Conservation (phyloP, 1,284 basidiomycete species). For the Cutaneotrichosporon dermatis region DNA sequence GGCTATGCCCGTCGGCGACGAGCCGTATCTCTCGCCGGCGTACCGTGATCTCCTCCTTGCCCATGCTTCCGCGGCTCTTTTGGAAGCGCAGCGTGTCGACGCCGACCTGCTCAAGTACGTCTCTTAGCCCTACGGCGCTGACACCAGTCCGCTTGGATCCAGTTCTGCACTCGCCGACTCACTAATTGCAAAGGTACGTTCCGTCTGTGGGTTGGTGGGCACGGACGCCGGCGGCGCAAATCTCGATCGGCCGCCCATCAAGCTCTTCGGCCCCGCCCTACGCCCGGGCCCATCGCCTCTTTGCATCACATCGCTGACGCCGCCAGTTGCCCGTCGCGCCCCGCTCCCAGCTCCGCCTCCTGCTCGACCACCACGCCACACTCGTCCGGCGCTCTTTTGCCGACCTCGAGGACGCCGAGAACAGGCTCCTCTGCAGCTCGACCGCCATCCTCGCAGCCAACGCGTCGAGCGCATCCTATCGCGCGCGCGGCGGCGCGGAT, state of each 20-base stretch:
- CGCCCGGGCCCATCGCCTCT: too few species aligned
- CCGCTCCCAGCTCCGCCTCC: neutral
- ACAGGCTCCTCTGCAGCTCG: conserved; percentile 1
- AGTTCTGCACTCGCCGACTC: neutral
- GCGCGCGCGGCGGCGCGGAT: neutral
- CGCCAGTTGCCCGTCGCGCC: neutral
- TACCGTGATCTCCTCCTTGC: neutral
- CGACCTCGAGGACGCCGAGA: conserved; percentile 6
- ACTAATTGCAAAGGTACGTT: conserved; percentile 1
- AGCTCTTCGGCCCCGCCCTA: too few species aligned
- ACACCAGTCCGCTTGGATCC: neutral
- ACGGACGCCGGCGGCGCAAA: too few species aligned
- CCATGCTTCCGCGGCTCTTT: neutral
- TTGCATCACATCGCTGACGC: neutral
- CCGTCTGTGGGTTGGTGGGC: neutral
- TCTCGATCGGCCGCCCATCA: neutral
- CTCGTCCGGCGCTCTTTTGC: conserved; percentile 1
- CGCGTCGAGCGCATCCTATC: neutral
- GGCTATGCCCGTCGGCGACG: neutral
- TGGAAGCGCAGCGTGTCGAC: neutral
- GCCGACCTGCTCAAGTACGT: neutral
- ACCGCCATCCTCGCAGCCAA: conserved; percentile 4
- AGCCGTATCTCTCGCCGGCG: neutral
- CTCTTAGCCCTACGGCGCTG: neutral
- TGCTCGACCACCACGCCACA: neutral